A percentile compares a stretch with the other conserved stretches of the same genome.
Evolutionary conservation across 2,329 filamentous ascomycete genomes (phyloP).

Genomic region (Didymosphaeria variabile): DNA sequence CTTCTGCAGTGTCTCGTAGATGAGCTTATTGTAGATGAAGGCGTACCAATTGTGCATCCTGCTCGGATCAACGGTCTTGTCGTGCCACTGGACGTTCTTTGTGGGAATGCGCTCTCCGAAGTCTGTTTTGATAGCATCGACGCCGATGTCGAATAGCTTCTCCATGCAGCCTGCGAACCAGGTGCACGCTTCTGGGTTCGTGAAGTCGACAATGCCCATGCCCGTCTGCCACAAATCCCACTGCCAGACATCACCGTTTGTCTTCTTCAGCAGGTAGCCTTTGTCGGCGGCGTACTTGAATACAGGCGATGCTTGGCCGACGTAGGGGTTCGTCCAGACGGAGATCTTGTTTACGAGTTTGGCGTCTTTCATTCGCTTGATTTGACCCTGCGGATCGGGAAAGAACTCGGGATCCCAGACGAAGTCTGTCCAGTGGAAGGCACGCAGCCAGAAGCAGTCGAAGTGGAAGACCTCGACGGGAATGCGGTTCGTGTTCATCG

Average conservation of each 20-base stretch:
- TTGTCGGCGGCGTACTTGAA: conserved; percentile 71
- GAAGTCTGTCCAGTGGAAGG: conserved; percentile 79
- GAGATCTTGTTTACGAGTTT: conserved; percentile 70
- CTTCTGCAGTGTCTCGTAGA: conserved; percentile 71
- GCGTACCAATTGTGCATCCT: conserved; percentile 82
- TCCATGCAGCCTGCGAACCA: conserved; percentile 73
- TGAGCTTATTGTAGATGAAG: conserved; percentile 75
- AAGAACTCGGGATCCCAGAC: conserved; percentile 74
- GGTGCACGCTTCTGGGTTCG: conserved; percentile 71
- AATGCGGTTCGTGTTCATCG: conserved; percentile 71
- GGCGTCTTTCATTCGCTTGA: conserved; percentile 69
- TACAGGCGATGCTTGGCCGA: conserved; percentile 73
- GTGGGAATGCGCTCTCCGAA: conserved; percentile 77
- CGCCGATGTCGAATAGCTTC: conserved; percentile 71
- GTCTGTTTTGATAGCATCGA: conserved; percentile 79
- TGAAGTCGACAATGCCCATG: conserved; percentile 78
- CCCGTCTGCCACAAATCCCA: conserved; percentile 82
- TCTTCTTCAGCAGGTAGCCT: conserved; percentile 74
- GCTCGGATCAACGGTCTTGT: conserved; percentile 65
- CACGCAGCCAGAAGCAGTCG: conserved; percentile 81
- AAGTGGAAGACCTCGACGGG: conserved; percentile 78
- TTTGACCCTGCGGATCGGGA: conserved; percentile 72
- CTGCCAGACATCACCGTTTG: conserved; percentile 75
- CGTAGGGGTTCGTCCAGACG: conserved; percentile 80
- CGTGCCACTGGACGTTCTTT: conserved; percentile 71